These are phyloP conservation scores for Rhizopogon vinicolor DNA, from an alignment of 768 basidiomycete species.

Conservation along the genomic window DNA sequence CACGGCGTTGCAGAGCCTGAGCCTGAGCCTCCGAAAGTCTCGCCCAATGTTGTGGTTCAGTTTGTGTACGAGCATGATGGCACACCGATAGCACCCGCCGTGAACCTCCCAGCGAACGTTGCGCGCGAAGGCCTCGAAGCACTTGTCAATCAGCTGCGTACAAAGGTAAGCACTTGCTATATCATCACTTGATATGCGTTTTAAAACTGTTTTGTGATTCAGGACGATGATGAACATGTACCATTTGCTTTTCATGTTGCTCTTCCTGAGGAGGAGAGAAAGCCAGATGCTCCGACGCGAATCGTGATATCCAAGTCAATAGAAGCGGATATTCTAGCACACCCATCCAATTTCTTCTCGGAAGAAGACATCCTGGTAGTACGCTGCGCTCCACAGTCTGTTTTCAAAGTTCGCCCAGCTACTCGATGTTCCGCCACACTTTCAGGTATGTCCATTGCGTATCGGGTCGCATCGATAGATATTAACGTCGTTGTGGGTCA, in stretches of 20 bases:
- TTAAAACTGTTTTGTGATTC: neutral
- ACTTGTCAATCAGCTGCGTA: conserved; percentile 83
- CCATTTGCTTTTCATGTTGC: conserved; percentile 90
- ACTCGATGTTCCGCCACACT: conserved; percentile 92
- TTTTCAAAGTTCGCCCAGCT: conserved; percentile 91
- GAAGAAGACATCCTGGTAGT: conserved; percentile 86
- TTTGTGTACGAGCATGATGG: conserved; percentile 91
- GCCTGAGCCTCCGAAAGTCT: conserved; percentile 38
- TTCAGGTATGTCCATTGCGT: conserved; percentile 49
- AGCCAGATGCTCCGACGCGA: conserved; percentile 57
- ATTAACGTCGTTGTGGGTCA: conserved; percentile 22
- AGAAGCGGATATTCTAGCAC: conserved; percentile 71
- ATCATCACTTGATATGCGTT: neutral
- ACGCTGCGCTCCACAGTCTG: conserved; percentile 91
- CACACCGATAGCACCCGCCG: conserved; percentile 73
- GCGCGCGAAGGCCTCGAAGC: conserved; percentile 79
- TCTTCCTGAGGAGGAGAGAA: conserved; percentile 53
- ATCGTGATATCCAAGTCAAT: conserved; percentile 84
- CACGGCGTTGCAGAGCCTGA: conserved; percentile 68
- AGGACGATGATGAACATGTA: conserved; percentile 74
- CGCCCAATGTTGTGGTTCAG: conserved; percentile 80
- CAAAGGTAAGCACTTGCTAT: conserved; percentile 47
- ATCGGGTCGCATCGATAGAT: conserved; percentile 3
- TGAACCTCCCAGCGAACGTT: conserved; percentile 86
- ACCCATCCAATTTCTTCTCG: conserved; percentile 67